Evolutionary conservation across 2,329 filamentous ascomycete species (phyloP), one percentile per base, ranked within the genome.

Genomic region (Colletotrichum orbiculare): DNA sequence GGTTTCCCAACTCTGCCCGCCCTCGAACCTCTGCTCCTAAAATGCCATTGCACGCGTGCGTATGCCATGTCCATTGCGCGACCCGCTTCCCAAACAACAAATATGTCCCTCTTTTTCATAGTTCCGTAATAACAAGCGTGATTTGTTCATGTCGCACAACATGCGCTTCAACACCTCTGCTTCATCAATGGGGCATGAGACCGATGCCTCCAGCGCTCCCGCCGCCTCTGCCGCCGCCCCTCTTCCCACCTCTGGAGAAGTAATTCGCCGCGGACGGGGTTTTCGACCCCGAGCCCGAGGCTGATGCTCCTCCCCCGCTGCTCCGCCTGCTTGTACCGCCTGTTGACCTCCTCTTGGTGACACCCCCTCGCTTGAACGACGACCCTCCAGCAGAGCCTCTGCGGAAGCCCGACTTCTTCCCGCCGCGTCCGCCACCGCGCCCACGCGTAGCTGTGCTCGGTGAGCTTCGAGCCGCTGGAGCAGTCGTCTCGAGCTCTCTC

Each of bases 121-220:
- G 10, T 6, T 6, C 10, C n/a, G n/a, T 25, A 25, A 17, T 50
- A 37, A 50, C 45, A 42, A 46, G n/a, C 39, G 35, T 50, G 6
- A 41, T 39, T 25, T 25, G 25, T 25, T 25, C 25, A 25, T 25
- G 25, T 25, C 43, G 37, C 34, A 15, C 35, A n/a, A 42, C 39
- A 49, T 46, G 39, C 50, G 10, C 50, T 11, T 42, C 13, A 15
- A 17, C 17, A 42, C 43, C 37, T 41, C 46, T n/a, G 46, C n/a
- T 56, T 33, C 49, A 38, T 74, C 69, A 80, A 52, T 77, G 49
- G 12, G 79, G 77, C 78, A 80, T 80, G 50, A 78, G 48, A 13
- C 74, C 77, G 54, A 81, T 80, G 12, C 72, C 72, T 33, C 63
- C 52, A n/a, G 61, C 66, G 43, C 59, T 60, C 54, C 55, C 64